Conservation (phyloP, 2,329 filamentous ascomycete species). For the Sporothrix curviconia region DNA sequence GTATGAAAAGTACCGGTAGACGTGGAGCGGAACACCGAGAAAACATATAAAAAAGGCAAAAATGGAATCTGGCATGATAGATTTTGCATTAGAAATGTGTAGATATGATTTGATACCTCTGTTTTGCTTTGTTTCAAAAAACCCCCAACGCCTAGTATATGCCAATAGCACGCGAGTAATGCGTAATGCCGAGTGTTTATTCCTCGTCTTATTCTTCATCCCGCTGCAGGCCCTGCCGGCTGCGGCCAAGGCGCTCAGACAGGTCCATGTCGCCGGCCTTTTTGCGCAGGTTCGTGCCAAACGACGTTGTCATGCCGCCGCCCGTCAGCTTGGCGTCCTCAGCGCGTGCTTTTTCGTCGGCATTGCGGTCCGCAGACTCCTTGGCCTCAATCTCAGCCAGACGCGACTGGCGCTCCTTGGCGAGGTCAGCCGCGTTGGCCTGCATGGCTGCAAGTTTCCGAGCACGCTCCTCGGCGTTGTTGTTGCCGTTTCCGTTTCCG, state of each 20-base stretch:
- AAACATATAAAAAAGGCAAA: not conserved
- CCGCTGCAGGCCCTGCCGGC: constrained; percentile 37
- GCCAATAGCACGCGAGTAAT: too few species aligned
- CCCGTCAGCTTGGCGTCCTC: constrained; percentile 30
- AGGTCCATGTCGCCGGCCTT: constrained; percentile 48
- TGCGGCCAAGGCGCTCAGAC: constrained; percentile 45
- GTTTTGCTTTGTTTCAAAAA: too few species aligned
- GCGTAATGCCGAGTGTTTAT: too few species aligned
- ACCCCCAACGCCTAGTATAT: too few species aligned
- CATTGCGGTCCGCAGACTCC: constrained; percentile 58
- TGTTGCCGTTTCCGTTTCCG: not conserved
- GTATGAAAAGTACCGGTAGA: constrained; percentile 37
- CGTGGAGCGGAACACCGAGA: not conserved
- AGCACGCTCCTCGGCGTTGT: constrained; percentile 43
- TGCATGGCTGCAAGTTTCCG: constrained; percentile 69
- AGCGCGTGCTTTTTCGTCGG: constrained; percentile 58
- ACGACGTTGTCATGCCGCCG: constrained; percentile 33
- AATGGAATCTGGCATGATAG: not conserved
- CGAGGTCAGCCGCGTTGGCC: constrained; percentile 60
- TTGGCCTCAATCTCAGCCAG: constrained; percentile 59
- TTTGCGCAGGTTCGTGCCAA: constrained; percentile 57
- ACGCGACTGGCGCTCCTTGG: constrained; percentile 61
- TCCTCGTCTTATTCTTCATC: constrained; percentile 35
- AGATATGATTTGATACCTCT: not conserved
- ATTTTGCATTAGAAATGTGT: not conserved